Conservation (phyloP, 345 rosid species). For the Populus nigra region DNA sequence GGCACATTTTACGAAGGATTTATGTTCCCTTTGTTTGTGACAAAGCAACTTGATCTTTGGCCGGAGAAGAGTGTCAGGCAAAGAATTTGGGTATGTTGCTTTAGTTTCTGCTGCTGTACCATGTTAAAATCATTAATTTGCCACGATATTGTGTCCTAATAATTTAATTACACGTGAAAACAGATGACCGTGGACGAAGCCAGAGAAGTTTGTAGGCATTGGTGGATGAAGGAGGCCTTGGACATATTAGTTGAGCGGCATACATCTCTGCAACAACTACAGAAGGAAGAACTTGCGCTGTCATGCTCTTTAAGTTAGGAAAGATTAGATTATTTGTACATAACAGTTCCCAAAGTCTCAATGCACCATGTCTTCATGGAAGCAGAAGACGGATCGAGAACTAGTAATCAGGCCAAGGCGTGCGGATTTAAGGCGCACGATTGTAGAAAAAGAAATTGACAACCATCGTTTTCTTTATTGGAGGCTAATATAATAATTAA, state of each 20-base stretch:
- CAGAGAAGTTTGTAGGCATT: slow-evolving; percentile 72
- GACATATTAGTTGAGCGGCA: slow-evolving; percentile 55
- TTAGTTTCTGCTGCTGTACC: background rate
- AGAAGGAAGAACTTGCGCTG: slow-evolving; percentile 13
- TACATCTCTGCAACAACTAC: slow-evolving; percentile 18
- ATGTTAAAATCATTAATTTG: background rate
- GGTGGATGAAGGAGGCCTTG: slow-evolving; percentile 96
- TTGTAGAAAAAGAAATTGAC: background rate
- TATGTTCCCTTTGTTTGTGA: slow-evolving; percentile 87
- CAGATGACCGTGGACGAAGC: slow-evolving; percentile 70
- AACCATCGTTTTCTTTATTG: background rate
- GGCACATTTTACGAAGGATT: slow-evolving; percentile 80
- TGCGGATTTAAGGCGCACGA: too few species aligned
- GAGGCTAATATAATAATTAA: background rate
- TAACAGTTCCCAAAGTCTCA: background rate
- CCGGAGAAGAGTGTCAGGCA: slow-evolving; percentile 65
- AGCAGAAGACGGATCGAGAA: background rate
- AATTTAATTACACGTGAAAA: background rate
- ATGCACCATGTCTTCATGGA: background rate
- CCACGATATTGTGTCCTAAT: background rate
- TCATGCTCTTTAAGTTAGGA: background rate
- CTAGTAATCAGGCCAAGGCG: background rate
- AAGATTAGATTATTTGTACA: slow-evolving; percentile 4
- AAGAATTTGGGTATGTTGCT: slow-evolving; percentile 61
- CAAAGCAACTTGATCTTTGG: slow-evolving; percentile 73